Conservation (phyloP, 257 asterid species). For the Ophiorrhiza pumila region DNA sequence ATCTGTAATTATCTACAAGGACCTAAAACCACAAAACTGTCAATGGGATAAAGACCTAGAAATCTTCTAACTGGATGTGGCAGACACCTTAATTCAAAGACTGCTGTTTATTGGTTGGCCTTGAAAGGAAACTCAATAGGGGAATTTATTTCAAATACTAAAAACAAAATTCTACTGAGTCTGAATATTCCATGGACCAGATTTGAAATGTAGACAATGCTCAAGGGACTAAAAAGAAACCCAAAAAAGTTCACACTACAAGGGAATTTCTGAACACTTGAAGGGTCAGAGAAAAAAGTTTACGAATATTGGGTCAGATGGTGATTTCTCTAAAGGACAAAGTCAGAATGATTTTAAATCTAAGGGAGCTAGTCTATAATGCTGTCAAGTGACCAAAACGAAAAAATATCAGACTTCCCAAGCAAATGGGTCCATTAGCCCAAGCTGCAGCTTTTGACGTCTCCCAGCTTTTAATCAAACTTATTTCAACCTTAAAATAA, state of each 20-base stretch:
- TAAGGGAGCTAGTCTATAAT: background rate
- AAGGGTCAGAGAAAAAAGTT: background rate
- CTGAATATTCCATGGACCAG: background rate
- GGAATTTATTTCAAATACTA: background rate
- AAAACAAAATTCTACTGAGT: background rate
- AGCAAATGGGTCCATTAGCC: background rate
- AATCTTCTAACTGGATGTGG: background rate
- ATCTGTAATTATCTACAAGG: background rate
- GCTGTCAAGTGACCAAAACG: background rate
- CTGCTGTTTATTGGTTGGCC: background rate
- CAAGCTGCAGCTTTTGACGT: background rate
- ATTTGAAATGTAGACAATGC: background rate
- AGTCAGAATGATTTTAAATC: background rate
- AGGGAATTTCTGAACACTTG: background rate
- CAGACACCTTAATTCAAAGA: background rate
- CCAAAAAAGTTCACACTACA: background rate
- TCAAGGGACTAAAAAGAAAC: background rate
- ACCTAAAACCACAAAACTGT: background rate
- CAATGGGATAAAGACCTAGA: background rate
- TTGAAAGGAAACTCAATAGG: background rate
- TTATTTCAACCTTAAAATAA: no score
- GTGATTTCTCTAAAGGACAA: background rate
- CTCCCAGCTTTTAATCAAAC: background rate
- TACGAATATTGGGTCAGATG: background rate
- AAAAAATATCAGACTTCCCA: background rate